Percentiles rank a stretch among this genome's conserved stretches.
Conservation (phyloP, 768 basidiomycete species). For the Thelephora ganbajun region DNA sequence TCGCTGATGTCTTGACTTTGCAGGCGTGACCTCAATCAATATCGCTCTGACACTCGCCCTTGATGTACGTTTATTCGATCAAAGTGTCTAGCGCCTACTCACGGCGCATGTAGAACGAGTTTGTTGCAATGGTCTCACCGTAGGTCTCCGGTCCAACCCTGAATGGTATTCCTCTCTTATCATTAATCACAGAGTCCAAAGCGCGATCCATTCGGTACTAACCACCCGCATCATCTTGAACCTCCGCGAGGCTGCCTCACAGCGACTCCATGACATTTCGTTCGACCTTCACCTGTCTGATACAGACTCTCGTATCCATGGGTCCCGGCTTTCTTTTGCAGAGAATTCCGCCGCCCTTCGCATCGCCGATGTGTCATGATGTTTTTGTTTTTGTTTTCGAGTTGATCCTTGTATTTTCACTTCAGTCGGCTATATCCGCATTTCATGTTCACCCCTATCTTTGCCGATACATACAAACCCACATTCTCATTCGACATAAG, state of each 20-base stretch:
- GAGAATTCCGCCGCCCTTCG: too few relatives aligned
- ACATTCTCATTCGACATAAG: too few relatives aligned
- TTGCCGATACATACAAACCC: too few relatives aligned
- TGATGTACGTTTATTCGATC: background rate
- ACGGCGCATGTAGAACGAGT: conserved; percentile 4
- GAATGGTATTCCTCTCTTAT: background rate
- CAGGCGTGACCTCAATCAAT: conserved; percentile 5
- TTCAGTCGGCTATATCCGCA: too few relatives aligned
- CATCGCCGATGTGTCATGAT: too few relatives aligned
- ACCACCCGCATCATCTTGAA: conserved; percentile 7
- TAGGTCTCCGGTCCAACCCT: background rate
- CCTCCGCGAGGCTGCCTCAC: conserved; percentile 4
- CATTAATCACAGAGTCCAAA: conserved; percentile 4
- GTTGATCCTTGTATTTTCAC: too few relatives aligned
- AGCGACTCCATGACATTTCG: too few relatives aligned
- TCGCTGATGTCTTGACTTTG: background rate
- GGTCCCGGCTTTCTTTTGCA: too few relatives aligned
- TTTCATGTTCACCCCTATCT: too few relatives aligned
- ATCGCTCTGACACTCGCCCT: conserved; percentile 3
- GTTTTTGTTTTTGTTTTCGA: too few relatives aligned
- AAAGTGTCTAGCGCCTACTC: background rate
- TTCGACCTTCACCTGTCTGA: too few relatives aligned
- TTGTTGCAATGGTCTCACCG: conserved; percentile 2
- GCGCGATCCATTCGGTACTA: conserved; percentile 4
- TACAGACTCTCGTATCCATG: too few relatives aligned